A percentile compares a stretch with the other conserved stretches of the same genome.
Evolutionary conservation across 495 filamentous ascomycete genomes (phyloP).

Genomic region (Parachaetomium inaequale): DNA sequence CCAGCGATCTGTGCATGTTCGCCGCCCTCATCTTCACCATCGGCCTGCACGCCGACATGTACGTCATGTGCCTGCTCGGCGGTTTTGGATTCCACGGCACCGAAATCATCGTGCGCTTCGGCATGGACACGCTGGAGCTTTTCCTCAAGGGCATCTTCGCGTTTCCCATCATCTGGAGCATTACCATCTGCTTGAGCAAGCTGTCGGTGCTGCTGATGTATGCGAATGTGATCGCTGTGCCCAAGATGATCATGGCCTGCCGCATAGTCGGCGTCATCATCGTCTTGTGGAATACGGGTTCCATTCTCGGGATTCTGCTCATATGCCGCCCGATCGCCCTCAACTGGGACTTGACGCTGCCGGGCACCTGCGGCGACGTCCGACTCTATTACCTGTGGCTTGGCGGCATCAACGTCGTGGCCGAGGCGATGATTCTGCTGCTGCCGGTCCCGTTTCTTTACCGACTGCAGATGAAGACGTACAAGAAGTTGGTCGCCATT

Average conservation of each 20-base stretch:
- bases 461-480: slow-evolving; percentile 10
- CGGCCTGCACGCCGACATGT: slow-evolving; percentile 19
- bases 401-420: slow-evolving; percentile 17
- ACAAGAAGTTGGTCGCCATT: slow-evolving; percentile 20
- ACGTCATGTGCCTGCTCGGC: slow-evolving; percentile 14
- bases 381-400: slow-evolving; percentile 20
- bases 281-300: slow-evolving; percentile 13
- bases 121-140: slow-evolving; percentile 21
- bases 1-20: slow-evolving; percentile 17
- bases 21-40: slow-evolving; percentile 19
- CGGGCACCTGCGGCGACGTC: slow-evolving; percentile 18
- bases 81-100: slow-evolving; percentile 18
- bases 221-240: slow-evolving; percentile 15
- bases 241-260: slow-evolving; percentile 6
- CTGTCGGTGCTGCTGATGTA: slow-evolving; percentile 24
- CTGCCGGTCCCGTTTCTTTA: slow-evolving; percentile 18
- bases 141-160: slow-evolving; percentile 21
- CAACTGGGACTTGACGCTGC: slow-evolving; percentile 20
- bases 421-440: slow-evolving; percentile 14
- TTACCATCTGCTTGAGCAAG: slow-evolving; percentile 22
- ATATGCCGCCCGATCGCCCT: slow-evolving; percentile 20
- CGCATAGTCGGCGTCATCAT: slow-evolving; percentile 16
- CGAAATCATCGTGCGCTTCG: slow-evolving; percentile 16
- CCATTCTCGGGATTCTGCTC: slow-evolving; percentile 14
- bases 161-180: slow-evolving; percentile 20